Percentiles rank a stretch among this genome's conserved stretches.
Evolutionary conservation across 2,329 filamentous ascomycete species (phyloP).

Genomic region (Dothideomycetidae sp.): DNA sequence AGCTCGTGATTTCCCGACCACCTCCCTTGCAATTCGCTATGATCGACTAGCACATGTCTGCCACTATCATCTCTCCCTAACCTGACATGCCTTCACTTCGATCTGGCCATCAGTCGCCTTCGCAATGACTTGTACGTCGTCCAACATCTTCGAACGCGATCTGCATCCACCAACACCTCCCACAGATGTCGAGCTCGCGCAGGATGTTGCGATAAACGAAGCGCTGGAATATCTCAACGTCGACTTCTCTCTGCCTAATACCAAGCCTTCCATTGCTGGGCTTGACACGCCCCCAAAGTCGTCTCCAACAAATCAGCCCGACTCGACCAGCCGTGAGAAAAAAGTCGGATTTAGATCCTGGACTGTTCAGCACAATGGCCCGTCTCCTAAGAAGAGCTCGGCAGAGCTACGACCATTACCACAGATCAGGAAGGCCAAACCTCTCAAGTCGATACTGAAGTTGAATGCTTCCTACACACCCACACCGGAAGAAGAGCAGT

Average conservation of each 20-base stretch:
- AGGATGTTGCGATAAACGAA: slow-evolving; percentile 21
- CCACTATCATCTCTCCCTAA: not conserved
- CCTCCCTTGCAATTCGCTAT: not conserved
- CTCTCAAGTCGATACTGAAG: slow-evolving; percentile 72
- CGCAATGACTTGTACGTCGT: slow-evolving; percentile 26
- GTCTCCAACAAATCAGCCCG: slow-evolving; percentile 30
- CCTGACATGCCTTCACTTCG: not conserved
- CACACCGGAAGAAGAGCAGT: slow-evolving; percentile 26
- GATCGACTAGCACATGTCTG: not conserved
- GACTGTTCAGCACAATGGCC: slow-evolving; percentile 35
- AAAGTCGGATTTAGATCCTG: slow-evolving; percentile 50
- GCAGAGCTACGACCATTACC: slow-evolving; percentile 30
- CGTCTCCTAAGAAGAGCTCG: slow-evolving; percentile 11
- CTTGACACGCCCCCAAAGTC: slow-evolving; percentile 25
- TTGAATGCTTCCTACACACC: slow-evolving; percentile 33
- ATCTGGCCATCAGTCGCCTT: not conserved
- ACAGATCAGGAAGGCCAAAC: slow-evolving; percentile 38
- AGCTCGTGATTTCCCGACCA: not conserved
- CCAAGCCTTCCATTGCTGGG: slow-evolving; percentile 13
- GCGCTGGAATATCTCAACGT: slow-evolving; percentile 30
- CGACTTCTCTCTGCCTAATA: slow-evolving; percentile 26
- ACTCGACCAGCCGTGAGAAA: slow-evolving; percentile 28
- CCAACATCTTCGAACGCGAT: slow-evolving; percentile 30
- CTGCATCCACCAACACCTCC: slow-evolving; percentile 44
- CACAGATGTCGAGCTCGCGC: slow-evolving; percentile 30